phyloP scores from a whole-genome alignment of 78 protist genomes.

The Protostelium mycophagum region DNA sequence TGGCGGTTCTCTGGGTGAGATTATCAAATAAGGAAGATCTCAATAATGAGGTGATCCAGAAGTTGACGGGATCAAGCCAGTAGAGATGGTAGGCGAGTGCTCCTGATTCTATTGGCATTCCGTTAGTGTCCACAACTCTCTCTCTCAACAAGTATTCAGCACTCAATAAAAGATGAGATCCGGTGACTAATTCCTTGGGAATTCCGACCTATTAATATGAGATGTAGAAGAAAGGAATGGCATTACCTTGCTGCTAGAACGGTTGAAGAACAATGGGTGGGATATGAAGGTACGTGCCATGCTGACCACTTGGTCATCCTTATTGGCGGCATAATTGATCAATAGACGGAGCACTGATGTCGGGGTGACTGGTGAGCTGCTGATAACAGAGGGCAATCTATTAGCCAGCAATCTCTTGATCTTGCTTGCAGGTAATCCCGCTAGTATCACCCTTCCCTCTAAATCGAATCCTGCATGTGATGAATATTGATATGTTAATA shows the following conservation, averaged over 20 bases:
- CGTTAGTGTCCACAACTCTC: neutral
- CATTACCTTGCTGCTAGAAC: neutral
- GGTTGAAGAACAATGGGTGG: neutral
- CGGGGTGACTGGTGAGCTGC: slow-evolving; percentile 12
- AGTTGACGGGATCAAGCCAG: slow-evolving; percentile 41
- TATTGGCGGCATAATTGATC: neutral
- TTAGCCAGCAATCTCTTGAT: slow-evolving; percentile 10
- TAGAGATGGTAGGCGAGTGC: slow-evolving; percentile 30
- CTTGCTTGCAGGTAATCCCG: slow-evolving; percentile 26
- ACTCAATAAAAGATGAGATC: slow-evolving; percentile 14
- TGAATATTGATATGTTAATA: neutral
- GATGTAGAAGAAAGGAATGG: neutral
- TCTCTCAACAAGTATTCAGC: slow-evolving; percentile 19
- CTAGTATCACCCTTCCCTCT: slow-evolving; percentile 69
- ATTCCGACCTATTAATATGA: neutral
- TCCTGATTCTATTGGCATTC: slow-evolving; percentile 7
- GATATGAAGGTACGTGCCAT: neutral
- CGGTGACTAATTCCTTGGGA: neutral
- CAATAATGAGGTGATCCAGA: slow-evolving; percentile 7
- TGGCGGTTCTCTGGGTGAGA: neutral
- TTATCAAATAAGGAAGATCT: slow-evolving; percentile 17
- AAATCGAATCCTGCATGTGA: slow-evolving; percentile 26
- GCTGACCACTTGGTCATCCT: neutral
- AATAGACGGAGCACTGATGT: slow-evolving; percentile 8
- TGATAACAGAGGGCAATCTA: slow-evolving; percentile 20